Evolutionary conservation across 164 flowering plant genomes (phyloP).

Genomic region (Dillenia turbinata): DNA sequence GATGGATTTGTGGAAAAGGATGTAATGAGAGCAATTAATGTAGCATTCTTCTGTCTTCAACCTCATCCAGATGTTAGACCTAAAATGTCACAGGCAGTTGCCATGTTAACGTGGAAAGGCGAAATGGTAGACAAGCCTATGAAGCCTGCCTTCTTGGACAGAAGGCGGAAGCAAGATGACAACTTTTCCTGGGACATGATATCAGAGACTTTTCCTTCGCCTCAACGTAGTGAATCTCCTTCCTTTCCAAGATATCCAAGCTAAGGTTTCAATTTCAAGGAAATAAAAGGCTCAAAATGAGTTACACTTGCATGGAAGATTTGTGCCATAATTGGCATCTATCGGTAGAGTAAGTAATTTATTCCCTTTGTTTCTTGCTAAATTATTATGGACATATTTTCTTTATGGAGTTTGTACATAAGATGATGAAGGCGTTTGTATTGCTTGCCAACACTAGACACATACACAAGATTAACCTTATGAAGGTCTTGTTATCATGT

Average conservation of each 20-base stretch:
- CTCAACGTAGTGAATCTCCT: slow-evolving; percentile 34
- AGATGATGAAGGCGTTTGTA: too few species aligned
- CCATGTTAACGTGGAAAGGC: slow-evolving; percentile 53
- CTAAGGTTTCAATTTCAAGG: slow-evolving; percentile 1
- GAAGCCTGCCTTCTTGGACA: slow-evolving; percentile 43
- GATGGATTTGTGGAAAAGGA: slow-evolving; percentile 46
- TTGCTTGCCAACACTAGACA: too few species aligned
- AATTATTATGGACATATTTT: too few species aligned
- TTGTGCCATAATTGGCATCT: too few species aligned
- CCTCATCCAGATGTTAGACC: slow-evolving; percentile 56
- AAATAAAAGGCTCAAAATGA: too few species aligned
- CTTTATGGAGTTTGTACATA: too few species aligned
- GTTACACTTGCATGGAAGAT: too few species aligned
- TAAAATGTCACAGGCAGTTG: slow-evolving; percentile 70
- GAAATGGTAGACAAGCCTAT: slow-evolving; percentile 35
- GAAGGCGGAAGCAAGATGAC: slow-evolving; percentile 24
- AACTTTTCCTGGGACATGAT: slow-evolving; percentile 42
- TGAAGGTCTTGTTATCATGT: too few species aligned
- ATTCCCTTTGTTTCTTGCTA: too few species aligned
- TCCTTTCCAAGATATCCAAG: slow-evolving; percentile 6
- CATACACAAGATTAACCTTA: too few species aligned
- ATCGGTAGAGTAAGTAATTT: too few species aligned
- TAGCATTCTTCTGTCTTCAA: slow-evolving; percentile 66
- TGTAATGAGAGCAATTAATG: slow-evolving; percentile 37
- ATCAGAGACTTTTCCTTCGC: slow-evolving; percentile 45